A percentile compares a stretch with the other conserved stretches of the same genome.
These are phyloP conservation scores for Geotrichum bryndzae DNA, from an alignment of 1,139 yeast genomes.

Conservation along the genomic window DNA sequence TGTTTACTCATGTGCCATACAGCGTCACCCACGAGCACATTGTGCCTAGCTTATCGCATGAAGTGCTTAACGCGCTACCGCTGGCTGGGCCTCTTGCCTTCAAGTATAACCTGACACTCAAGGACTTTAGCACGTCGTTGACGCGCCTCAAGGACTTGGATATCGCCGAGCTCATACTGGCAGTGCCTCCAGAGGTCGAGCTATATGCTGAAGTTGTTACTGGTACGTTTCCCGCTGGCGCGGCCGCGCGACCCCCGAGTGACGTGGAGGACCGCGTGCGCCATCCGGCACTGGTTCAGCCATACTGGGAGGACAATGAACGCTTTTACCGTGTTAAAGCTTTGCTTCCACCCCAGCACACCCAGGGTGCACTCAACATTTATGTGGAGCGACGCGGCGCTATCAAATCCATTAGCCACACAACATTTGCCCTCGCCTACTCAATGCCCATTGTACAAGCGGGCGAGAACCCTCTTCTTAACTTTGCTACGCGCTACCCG, in stretches of 20 bases:
- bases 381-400: conserved; percentile 66
- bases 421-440: conserved; percentile 62
- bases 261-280: conserved; percentile 31
- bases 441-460: conserved; percentile 73
- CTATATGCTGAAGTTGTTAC: conserved; percentile 47
- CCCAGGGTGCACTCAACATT: conserved; percentile 68
- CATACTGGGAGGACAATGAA: conserved; percentile 56
- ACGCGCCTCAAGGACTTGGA: conserved; percentile 70
- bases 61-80: conserved; percentile 74
- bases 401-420: conserved; percentile 51
- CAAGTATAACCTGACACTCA: conserved; percentile 50
- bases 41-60: conserved; percentile 74
- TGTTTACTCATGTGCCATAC: conserved; percentile 83
- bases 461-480: conserved; percentile 43
- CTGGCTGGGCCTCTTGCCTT: conserved; percentile 78
- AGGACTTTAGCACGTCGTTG: conserved; percentile 70
- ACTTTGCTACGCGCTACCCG: conserved; percentile 18
- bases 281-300: conserved; percentile 59
- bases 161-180: conserved; percentile 68
- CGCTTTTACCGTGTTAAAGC: conserved; percentile 78
- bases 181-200: conserved; percentile 65
- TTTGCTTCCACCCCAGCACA: conserved; percentile 58
- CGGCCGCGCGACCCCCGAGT: conserved; percentile 19
- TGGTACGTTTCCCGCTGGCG: conserved; percentile 25
- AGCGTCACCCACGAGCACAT: conserved; percentile 77